Percentiles rank a stretch among this genome's conserved stretches.
Conservation (phyloP, 345 rosid species). For the Erucastrum elatum region DNA sequence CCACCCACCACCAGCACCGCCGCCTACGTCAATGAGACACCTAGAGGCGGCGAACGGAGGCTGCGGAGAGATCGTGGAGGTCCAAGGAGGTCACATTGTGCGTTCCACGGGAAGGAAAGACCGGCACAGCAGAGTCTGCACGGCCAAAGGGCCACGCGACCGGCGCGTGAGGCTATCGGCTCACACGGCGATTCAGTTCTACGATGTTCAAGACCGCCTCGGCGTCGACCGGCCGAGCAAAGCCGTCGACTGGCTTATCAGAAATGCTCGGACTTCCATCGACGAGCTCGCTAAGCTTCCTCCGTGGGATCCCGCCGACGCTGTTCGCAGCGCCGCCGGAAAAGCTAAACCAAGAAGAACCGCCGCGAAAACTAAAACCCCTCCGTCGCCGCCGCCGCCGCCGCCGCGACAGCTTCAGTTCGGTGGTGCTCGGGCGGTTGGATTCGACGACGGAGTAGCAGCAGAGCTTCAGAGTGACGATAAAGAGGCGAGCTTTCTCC, state of each 20-base stretch:
- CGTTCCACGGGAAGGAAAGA: slow-evolving; percentile 89
- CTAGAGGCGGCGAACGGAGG: slow-evolving; percentile 41
- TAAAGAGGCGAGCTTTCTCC: slow-evolving; percentile 47
- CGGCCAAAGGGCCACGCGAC: slow-evolving; percentile 92
- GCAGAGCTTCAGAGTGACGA: too few species aligned
- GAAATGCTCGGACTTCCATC: slow-evolving; percentile 79
- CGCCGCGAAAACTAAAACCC: slow-evolving; percentile 4
- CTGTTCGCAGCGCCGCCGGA: slow-evolving; percentile 30
- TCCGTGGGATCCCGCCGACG: slow-evolving; percentile 65
- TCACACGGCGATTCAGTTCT: slow-evolving; percentile 92
- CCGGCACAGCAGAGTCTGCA: slow-evolving; percentile 93
- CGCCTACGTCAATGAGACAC: slow-evolving; percentile 45
- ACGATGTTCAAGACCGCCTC: slow-evolving; percentile 94
- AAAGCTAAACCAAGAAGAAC: slow-evolving; percentile 36
- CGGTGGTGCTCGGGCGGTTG: slow-evolving; percentile 28
- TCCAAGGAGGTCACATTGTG: slow-evolving; percentile 98
- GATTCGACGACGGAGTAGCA: slow-evolving; percentile 21
- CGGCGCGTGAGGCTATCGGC: slow-evolving; percentile 94
- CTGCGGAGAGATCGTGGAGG: slow-evolving; percentile 83
- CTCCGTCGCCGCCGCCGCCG: slow-evolving; percentile 27
- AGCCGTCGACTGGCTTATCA: slow-evolving; percentile 96
- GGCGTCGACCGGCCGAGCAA: slow-evolving; percentile 96
- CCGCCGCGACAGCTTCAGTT: slow-evolving; percentile 26
- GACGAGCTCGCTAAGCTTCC: slow-evolving; percentile 91
- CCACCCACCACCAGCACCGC: slow-evolving; percentile 51